Conservation (phyloP, 2,329 filamentous ascomycete genomes). For the Sclerotinia borealis region DNA sequence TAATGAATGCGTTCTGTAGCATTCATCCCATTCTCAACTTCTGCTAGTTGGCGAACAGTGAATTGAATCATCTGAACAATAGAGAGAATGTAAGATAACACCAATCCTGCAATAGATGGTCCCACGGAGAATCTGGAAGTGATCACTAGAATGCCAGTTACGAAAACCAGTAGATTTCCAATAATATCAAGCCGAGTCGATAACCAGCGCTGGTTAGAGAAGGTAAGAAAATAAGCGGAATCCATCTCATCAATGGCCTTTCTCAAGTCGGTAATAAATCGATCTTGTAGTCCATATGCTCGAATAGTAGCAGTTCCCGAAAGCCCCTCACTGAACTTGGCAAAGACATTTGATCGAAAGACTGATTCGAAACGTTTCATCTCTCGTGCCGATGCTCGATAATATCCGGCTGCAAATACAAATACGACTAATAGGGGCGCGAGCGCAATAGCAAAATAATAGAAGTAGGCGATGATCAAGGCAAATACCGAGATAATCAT, state of each 20-base stretch:
- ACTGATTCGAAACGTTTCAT: slow-evolving; percentile 92
- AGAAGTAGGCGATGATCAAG: slow-evolving; percentile 90
- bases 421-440: slow-evolving; percentile 70
- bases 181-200: slow-evolving; percentile 79
- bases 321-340: slow-evolving; percentile 85
- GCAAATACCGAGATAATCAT: slow-evolving; percentile 80
- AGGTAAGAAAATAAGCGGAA: slow-evolving; percentile 88
- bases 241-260: slow-evolving; percentile 85
- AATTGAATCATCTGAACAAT: slow-evolving; percentile 97
- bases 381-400: slow-evolving; percentile 84
- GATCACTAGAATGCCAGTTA: slow-evolving; percentile 82
- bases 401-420: slow-evolving; percentile 77
- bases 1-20: slow-evolving; percentile 86
- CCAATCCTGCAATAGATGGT: slow-evolving; percentile 79
- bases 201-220: slow-evolving; percentile 92
- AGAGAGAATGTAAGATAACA: slow-evolving; percentile 85
- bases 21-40: slow-evolving; percentile 98
- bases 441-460: slow-evolving; percentile 66
- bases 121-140: slow-evolving; percentile 81
- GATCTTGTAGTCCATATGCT: slow-evolving; percentile 75
- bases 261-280: slow-evolving; percentile 66
- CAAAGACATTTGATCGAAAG: slow-evolving; percentile 80
- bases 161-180: slow-evolving; percentile 78
- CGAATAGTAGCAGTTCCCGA: slow-evolving; percentile 79
- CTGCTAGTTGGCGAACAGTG: slow-evolving; percentile 85